Evolutionary conservation across 768 basidiomycete genomes (phyloP), one percentile per base, ranked within the genome.

Genomic region (Trametes cinnabarina): DNA sequence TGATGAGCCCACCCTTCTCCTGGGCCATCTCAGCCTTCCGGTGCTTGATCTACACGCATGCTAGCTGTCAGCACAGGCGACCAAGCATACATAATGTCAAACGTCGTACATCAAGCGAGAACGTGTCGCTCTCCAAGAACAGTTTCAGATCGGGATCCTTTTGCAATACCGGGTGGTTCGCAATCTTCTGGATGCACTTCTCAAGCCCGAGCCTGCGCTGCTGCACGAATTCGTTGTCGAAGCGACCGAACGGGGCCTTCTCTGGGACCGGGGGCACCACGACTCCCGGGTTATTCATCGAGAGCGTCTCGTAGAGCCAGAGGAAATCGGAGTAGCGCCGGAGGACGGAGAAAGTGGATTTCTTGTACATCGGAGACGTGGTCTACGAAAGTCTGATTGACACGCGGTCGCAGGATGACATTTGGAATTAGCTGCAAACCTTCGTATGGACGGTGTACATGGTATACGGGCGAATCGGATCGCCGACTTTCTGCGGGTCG

Each of bases 261-360:
- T 96, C 97, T 0, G 97, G 97, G 5, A 90, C 91, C 0, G 96
- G 96, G 8, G 97, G 97, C 0, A 99, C 94, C 37, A 98, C 89
- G 2, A 98, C 94, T 9, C 97, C 97, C 3, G 96, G 95, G 68
- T 98, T 98, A 72, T 98, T 98, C 64, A 74, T 70, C 0, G 86
- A 87, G 2, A 99, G 81, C 0, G 88, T 85, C 66, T 94, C 93
- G 71, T 92, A 97, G 1, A 99, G 73, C 97, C 97, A 98, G 19
- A 98, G 81, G 67, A 98, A 99, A 72, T 99, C 96, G 6, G 92
- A 94, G 73, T 97, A 99, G 30, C 97, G 87, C n/a, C 97, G 83
- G 1, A 99, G 84, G 50, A 98, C 97, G 2, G 94, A 95, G 71
- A 97, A 96, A 1, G 85, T 76, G 1, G 86, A 82, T 76, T 91